A percentile compares a stretch with the other conserved stretches of the same genome.
Evolutionary conservation across 768 basidiomycete genomes (phyloP).

Genomic region (Chlorophyllum brunneum): DNA sequence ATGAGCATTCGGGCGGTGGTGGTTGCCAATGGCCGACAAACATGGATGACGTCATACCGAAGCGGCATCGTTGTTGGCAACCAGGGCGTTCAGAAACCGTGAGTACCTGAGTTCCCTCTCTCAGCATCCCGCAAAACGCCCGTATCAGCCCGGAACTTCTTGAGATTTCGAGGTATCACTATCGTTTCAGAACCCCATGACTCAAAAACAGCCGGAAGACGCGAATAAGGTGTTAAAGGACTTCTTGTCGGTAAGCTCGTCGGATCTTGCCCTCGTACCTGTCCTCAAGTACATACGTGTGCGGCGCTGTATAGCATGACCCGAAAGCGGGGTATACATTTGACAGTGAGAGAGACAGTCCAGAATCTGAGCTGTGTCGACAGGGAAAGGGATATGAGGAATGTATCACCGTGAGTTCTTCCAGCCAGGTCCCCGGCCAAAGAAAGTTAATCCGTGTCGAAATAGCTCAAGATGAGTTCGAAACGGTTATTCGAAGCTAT

Average conservation of each 20-base stretch:
- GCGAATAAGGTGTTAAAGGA: conserved; percentile 30
- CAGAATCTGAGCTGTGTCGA: conserved; percentile 57
- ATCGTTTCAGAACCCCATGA: background rate
- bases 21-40: too few relatives aligned
- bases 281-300: background rate
- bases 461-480: conserved; percentile 58
- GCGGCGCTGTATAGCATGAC: conserved; percentile 36
- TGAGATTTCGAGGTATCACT: too few relatives aligned
- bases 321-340: conserved; percentile 56
- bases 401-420: conserved; percentile 50
- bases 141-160: too few relatives aligned
- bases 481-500: conserved; percentile 64
- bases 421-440: background rate
- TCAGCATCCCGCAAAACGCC: too few relatives aligned
- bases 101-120: background rate
- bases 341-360: conserved; percentile 55
- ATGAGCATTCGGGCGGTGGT: too few relatives aligned
- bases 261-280: background rate
- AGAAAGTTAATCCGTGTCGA: background rate
- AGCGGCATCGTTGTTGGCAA: background rate
- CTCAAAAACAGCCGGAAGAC: background rate
- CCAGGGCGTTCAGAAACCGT: background rate
- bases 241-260: conserved; percentile 37
- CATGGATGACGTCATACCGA: background rate
- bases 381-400: conserved; percentile 39